Base-by-base conservation (phyloP, 1,284 basidiomycete genomes). In the Exobasidium cylindrosporum region DNA sequence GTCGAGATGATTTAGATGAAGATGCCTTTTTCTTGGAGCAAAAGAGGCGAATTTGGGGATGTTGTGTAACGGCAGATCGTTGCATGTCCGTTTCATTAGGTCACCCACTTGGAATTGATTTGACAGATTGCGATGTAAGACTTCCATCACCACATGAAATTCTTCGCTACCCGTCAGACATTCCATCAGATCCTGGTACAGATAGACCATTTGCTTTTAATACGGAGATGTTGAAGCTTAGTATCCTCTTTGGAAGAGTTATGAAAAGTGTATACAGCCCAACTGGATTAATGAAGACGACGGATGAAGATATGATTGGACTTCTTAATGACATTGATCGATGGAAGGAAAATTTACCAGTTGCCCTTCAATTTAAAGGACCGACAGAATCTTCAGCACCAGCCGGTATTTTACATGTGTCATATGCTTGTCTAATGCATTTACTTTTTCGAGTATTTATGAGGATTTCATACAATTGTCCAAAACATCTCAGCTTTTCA, bases 181-280 rank as follows among this genome's bases (percentile, higher is more conserved):
- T 68, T 10, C 67, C 61, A 30, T 65, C 73, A 24, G 64, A 69
- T 30, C 67, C 71, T 0, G 55, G 54, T 1, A 67, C 60, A 2
- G 66, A 74, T 30, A 70, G 66, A 10, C 73, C 73, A 1, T 76
- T 76, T 32, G 70, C 69, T 4, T 76, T 69, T 67, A 76, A 76
- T 54, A 76, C 73, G 46, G 74, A 76, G 57, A 73, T 76, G 73
- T 69, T 76, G 63, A 76, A 76, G 62, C 65, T 76, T 43, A 66
- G 67, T 57, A 76, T 76, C 45, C 66, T 76, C n/a, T 75, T 76
- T 53, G 74, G 74, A 24, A 66, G 74, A 11, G 73, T 75, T 35
- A 71, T 75, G 71, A 76, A 76, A 68, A 76, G 73, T 54, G 74
- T 76, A 62, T 76, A 76, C 69, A 72, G 69, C 65, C 74, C 74